Conservation (phyloP, 768 basidiomycete genomes). For the Thelephora ganbajun region DNA sequence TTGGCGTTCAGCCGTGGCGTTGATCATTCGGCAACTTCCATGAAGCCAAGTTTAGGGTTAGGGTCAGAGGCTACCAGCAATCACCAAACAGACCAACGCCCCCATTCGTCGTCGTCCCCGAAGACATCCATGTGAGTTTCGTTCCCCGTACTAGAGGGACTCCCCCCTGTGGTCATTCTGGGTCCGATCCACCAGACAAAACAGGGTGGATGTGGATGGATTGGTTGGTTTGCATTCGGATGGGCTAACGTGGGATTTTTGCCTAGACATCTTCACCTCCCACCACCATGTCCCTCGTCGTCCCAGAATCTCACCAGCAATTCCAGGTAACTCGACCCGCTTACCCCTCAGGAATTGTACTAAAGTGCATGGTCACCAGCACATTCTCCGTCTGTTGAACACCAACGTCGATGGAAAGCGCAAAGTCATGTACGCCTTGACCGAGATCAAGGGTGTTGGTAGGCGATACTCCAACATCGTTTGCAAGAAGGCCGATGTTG, state of each 20-base stretch:
- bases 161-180: no score
- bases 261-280: background rate
- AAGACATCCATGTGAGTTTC: no score
- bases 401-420: constrained; percentile 99
- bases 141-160: no score
- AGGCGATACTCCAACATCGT: constrained; percentile 97
- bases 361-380: constrained; percentile 31
- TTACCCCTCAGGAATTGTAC: background rate
- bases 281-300: constrained; percentile 83
- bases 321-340: constrained; percentile 55
- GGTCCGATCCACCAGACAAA: background rate
- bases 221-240: background rate
- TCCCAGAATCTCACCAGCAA: constrained; percentile 89
- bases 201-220: background rate
- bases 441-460: constrained; percentile 99
- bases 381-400: constrained; percentile 98
- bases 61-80: no score
- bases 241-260: background rate
- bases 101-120: no score
- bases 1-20: no score
- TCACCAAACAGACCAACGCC: no score
- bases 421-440: constrained; percentile 98
- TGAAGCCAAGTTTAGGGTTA: no score
- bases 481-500: constrained; percentile 99
- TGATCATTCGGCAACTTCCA: no score